Evolutionary conservation across 2,329 filamentous ascomycete genomes (phyloP).

Genomic region (Thermomyces lanuginosus): DNA sequence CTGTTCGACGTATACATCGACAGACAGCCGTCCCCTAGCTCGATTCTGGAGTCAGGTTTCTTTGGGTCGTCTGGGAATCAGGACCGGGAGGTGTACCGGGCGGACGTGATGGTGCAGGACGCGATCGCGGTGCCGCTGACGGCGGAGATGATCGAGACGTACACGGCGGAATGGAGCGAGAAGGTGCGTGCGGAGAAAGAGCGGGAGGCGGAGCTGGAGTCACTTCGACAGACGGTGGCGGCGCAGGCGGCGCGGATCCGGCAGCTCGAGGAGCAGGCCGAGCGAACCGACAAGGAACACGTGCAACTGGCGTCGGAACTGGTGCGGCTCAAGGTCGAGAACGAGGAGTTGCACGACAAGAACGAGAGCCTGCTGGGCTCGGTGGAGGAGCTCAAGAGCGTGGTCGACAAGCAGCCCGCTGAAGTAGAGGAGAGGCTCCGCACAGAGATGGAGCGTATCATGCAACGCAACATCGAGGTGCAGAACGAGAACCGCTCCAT

Average conservation of each 20-base stretch:
- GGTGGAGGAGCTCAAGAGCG: constrained; percentile 65
- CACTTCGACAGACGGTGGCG: constrained; percentile 49
- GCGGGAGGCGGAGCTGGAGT: constrained; percentile 64
- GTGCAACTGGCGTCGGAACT: constrained; percentile 80
- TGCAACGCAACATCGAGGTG: constrained; percentile 82
- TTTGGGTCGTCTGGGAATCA: constrained; percentile 79
- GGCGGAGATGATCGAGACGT: constrained; percentile 62
- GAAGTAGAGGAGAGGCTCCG: constrained; percentile 73
- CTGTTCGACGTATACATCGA: constrained; percentile 97
- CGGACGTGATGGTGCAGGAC: constrained; percentile 82
- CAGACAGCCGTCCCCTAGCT: constrained; percentile 76
- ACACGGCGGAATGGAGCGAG: constrained; percentile 82
- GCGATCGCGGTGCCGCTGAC: constrained; percentile 78
- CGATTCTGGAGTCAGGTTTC: constrained; percentile 88
- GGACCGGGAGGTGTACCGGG: constrained; percentile 91
- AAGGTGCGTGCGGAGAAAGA: constrained; percentile 69
- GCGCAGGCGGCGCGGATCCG: constrained; percentile 62
- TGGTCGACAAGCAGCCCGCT: constrained; percentile 77
- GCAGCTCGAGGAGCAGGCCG: constrained; percentile 68
- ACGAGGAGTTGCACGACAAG: constrained; percentile 72
- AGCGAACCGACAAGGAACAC: constrained; percentile 80
- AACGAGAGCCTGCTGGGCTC: constrained; percentile 79
- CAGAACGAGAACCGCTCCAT: constrained; percentile 81
- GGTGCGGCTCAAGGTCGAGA: constrained; percentile 82
- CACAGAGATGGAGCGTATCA: constrained; percentile 75